A percentile compares a stretch with the other conserved stretches of the same genome.
These are phyloP conservation scores for Mrakia frigida DNA, from an alignment of 768 basidiomycete genomes.

Conservation along the genomic window DNA sequence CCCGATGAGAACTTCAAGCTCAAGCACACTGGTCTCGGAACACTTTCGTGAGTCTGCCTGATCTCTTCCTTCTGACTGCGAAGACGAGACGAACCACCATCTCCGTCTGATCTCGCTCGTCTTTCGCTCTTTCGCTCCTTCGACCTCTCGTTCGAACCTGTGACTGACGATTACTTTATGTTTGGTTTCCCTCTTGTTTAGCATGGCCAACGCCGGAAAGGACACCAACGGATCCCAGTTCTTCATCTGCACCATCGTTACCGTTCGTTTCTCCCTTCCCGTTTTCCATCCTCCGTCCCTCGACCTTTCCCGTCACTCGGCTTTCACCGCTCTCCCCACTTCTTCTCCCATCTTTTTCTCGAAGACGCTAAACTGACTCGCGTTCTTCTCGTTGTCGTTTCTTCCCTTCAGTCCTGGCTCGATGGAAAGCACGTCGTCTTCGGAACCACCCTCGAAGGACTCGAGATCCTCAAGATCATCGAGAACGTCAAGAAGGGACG, in stretches of 20 bases:
- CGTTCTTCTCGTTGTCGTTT: background rate
- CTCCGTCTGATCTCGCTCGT: too few species aligned
- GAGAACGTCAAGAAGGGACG: slow-evolving; percentile 62
- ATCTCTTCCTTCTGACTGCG: too few species aligned
- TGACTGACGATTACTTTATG: too few species aligned
- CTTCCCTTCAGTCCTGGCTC: slow-evolving; percentile 66
- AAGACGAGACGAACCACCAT: too few species aligned
- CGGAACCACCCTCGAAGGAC: slow-evolving; percentile 80
- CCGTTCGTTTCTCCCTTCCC: slow-evolving; percentile 39
- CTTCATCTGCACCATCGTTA: slow-evolving; percentile 88
- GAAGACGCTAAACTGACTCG: background rate
- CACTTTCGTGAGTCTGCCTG: slow-evolving; percentile 25
- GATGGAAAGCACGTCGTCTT: slow-evolving; percentile 94
- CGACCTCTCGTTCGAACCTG: background rate
- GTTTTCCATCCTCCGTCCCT: background rate
- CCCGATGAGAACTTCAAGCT: slow-evolving; percentile 99
- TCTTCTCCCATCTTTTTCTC: too few species aligned
- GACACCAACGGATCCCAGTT: slow-evolving; percentile 91
- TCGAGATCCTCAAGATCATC: slow-evolving; percentile 69
- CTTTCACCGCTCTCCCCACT: background rate
- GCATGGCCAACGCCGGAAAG: slow-evolving; percentile 81
- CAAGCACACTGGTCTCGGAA: slow-evolving; percentile 79
- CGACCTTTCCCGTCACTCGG: too few species aligned
- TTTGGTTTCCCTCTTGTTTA: background rate
- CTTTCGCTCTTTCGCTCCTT: background rate